A percentile compares a stretch with the other conserved stretches of the same genome.
These are phyloP conservation scores for Pythium chondricola DNA, from an alignment of 352 stramenopile species.

Conservation along the genomic window DNA sequence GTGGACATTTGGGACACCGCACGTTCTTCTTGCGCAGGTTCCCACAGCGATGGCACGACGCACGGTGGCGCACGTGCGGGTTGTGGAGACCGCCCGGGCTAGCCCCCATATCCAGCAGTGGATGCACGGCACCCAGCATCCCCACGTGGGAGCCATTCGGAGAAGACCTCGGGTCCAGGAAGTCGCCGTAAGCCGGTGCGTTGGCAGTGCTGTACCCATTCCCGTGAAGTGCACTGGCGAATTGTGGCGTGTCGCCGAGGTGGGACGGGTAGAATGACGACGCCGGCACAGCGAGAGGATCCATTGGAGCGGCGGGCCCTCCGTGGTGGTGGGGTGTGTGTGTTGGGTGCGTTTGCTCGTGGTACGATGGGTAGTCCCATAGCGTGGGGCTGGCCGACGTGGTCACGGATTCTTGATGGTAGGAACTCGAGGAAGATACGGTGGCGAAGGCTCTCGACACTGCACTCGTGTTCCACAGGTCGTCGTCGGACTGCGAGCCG, in stretches of 20 bases:
- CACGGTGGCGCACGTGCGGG: constrained; percentile 57
- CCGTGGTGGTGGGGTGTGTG: too few species aligned
- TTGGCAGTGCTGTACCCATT: background rate
- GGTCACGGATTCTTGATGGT: constrained; percentile 17
- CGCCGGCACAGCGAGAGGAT: constrained; percentile 1
- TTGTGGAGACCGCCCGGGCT: constrained; percentile 18
- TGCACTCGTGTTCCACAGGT: constrained; percentile 12
- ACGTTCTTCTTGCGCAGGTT: constrained; percentile 88
- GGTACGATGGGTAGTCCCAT: constrained; percentile 20
- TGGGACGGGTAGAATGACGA: constrained; percentile 13
- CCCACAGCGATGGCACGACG: constrained; percentile 83
- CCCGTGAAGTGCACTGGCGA: constrained; percentile 6
- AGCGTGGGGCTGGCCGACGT: constrained; percentile 1
- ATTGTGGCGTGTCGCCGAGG: constrained; percentile 11
- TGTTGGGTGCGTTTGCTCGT: constrained; percentile 9
- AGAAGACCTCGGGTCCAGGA: constrained; percentile 12
- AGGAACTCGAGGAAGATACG: constrained; percentile 1
- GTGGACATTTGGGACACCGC: constrained; percentile 69
- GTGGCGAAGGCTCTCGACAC: constrained; percentile 16
- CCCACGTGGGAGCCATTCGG: constrained; percentile 7
- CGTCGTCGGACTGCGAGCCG: too few species aligned
- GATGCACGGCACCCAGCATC: constrained; percentile 3
- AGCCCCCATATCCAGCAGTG: constrained; percentile 12
- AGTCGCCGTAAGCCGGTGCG: constrained; percentile 8
- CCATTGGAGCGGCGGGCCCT: too few species aligned